Conservation (phyloP, 768 basidiomycete genomes). For the Tylopilus sp. region DNA sequence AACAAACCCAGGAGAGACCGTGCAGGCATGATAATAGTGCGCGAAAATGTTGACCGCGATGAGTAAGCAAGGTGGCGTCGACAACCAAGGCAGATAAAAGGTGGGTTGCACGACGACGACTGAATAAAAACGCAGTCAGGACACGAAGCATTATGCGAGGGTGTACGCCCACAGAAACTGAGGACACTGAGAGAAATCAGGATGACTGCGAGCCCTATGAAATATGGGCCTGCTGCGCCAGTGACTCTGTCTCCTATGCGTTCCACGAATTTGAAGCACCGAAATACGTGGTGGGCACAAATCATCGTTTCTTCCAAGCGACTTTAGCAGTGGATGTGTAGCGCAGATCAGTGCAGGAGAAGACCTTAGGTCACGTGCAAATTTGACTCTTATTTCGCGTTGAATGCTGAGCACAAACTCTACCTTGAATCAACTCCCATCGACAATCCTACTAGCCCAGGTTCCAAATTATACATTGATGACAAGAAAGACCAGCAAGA, state of each 20-base stretch:
- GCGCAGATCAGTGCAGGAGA: neutral
- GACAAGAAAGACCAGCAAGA: no score
- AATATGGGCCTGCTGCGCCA: constrained; percentile 88
- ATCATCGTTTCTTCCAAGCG: constrained; percentile 14
- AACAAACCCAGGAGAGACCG: constrained; percentile 75
- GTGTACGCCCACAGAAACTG: constrained; percentile 69
- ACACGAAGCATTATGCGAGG: neutral
- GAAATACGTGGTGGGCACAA: constrained; percentile 37
- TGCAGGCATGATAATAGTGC: constrained; percentile 87
- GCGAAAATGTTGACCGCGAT: constrained; percentile 71
- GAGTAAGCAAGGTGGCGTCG: constrained; percentile 67
- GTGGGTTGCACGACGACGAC: constrained; percentile 77
- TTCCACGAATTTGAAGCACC: constrained; percentile 68
- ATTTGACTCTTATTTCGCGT: no score
- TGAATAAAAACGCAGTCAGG: constrained; percentile 28
- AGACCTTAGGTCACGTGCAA: neutral
- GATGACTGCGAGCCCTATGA: constrained; percentile 75
- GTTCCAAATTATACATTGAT: no score
- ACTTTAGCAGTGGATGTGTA: neutral
- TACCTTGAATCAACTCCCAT: no score
- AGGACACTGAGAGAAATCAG: constrained; percentile 67
- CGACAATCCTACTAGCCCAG: neutral
- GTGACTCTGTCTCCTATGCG: constrained; percentile 73
- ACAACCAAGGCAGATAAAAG: constrained; percentile 55
- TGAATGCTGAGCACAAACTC: no score